These are phyloP conservation scores for Phellopilus nigrolimitatus DNA, from an alignment of 1,284 basidiomycete genomes.

Conservation along the genomic window DNA sequence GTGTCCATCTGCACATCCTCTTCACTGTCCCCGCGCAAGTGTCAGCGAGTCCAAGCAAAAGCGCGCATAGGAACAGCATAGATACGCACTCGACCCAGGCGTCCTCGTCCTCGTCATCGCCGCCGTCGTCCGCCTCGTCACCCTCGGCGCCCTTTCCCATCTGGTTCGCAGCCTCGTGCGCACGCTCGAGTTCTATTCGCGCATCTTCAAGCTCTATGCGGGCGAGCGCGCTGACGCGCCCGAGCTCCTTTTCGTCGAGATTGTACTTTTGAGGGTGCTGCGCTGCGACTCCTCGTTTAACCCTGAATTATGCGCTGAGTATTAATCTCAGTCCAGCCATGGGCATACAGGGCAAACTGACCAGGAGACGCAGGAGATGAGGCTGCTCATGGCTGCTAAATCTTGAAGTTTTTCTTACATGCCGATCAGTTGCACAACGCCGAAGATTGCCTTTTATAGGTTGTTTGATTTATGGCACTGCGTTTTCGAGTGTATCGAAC, in stretches of 20 bases:
- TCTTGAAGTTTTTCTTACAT: slow-evolving; percentile 2
- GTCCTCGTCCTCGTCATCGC: slow-evolving; percentile 42
- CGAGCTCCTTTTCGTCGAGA: slow-evolving; percentile 87
- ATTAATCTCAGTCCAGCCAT: not conserved
- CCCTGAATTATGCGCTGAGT: slow-evolving; percentile 68
- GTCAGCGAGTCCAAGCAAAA: slow-evolving; percentile 30
- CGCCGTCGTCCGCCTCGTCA: slow-evolving; percentile 59
- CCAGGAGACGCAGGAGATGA: slow-evolving; percentile 61
- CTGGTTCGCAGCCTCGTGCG: slow-evolving; percentile 69
- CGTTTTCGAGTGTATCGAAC: too few species aligned
- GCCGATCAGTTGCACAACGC: not conserved
- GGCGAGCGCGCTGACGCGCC: slow-evolving; percentile 86
- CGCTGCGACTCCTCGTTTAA: slow-evolving; percentile 75
- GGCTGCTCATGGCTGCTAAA: slow-evolving; percentile 50
- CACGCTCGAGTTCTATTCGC: slow-evolving; percentile 76
- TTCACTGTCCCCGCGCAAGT: slow-evolving; percentile 63
- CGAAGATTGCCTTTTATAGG: too few species aligned
- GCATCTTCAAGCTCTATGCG: slow-evolving; percentile 88
- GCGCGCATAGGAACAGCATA: slow-evolving; percentile 14
- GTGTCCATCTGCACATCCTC: slow-evolving; percentile 52
- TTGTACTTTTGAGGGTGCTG: slow-evolving; percentile 85
- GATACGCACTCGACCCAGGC: slow-evolving; percentile 81
- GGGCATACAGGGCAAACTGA: slow-evolving; percentile 22
- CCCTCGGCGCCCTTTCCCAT: slow-evolving; percentile 61
- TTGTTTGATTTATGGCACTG: too few species aligned